phyloP scores from a whole-genome alignment of 2,329 filamentous ascomycete genomes.

The Diaporthe vexans region DNA sequence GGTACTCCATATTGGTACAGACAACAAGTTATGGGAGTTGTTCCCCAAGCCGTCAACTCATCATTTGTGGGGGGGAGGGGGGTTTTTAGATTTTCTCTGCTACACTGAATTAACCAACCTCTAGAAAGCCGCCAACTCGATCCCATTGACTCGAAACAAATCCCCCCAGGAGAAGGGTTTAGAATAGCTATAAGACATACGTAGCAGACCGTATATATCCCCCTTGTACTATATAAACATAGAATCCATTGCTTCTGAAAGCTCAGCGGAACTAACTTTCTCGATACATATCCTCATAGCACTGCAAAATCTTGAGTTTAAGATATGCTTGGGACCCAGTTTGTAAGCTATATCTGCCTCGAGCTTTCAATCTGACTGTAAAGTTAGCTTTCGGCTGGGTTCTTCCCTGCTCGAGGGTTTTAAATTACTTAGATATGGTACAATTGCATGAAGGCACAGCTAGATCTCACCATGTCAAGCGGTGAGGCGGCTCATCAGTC shows the following conservation, averaged over 20 bases:
- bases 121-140: constrained; percentile 32
- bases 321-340: constrained; percentile 47
- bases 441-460: too few species aligned
- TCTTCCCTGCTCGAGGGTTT: too few species aligned
- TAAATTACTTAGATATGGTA: too few species aligned
- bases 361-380: too few species aligned
- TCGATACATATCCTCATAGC: constrained; percentile 58
- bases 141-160: constrained; percentile 16
- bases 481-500: too few species aligned
- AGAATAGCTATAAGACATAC: constrained; percentile 51
- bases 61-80: too few species aligned
- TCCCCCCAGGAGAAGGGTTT: neutral
- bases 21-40: too few species aligned
- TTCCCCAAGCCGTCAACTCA: too few species aligned
- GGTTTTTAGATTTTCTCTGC: too few species aligned
- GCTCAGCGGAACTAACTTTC: constrained; percentile 51
- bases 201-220: constrained; percentile 49
- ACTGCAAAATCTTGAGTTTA: constrained; percentile 44
- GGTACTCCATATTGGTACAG: too few species aligned
- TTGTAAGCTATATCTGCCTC: constrained; percentile 52
- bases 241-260: constrained; percentile 54
- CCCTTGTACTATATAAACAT: constrained; percentile 35
- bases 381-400: too few species aligned
- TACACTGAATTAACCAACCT: constrained; percentile 22
- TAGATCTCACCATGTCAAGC: too few species aligned